Evolutionary conservation across 2,329 filamentous ascomycete species (phyloP), one percentile per base, ranked within the genome.

Genomic region (Fusarium sarcochroum): DNA sequence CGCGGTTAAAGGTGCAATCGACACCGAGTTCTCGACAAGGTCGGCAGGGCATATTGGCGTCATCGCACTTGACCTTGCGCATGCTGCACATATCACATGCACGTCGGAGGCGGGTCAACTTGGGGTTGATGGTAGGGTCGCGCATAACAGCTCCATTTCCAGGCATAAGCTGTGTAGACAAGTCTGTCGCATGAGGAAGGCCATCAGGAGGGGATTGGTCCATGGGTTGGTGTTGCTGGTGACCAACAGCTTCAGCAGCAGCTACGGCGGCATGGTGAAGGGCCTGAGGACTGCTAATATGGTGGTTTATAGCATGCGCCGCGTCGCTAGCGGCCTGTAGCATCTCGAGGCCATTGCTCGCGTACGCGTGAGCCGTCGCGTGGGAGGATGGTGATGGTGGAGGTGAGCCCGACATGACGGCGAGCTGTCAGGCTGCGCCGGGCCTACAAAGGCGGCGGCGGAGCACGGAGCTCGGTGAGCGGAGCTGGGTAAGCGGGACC

Each of bases 1-100:
- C 82, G 32, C 87, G 83, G 40, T 83, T 80, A 68, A 86, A 88
- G 56, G 86, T 89, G 76, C 87, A 89, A 51, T 86, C 83, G 50
- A 89, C 86, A 23, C 83, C 81, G 18, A 89, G 84, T 56, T 88
- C 85, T 60, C 80, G 78, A 68, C 87, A 89, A 6, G 86, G 85
- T 25, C 82, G 83, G 71, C 87, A 89, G 2, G 86, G 86, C n/a
- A 86, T 82, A 21, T 83, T 81, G 38, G 81, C 79, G 65, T 87
- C 86, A 73, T 88, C 86, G 75, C 86, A 89, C 78, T 89, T 89
- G 44, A 89, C 87, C 65, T 89, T 89, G 58, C 87, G 85, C 76
- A 86, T 84, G 60, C 86, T 88, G 74, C 87, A 89, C 82, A 89
- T 86, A 68, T 89, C 87, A 70, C 87, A 89, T 15, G 87, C 87